These are phyloP conservation scores for Chrysanthemum makinoi DNA, from an alignment of 129 eudicot species.

Conservation along the genomic window DNA sequence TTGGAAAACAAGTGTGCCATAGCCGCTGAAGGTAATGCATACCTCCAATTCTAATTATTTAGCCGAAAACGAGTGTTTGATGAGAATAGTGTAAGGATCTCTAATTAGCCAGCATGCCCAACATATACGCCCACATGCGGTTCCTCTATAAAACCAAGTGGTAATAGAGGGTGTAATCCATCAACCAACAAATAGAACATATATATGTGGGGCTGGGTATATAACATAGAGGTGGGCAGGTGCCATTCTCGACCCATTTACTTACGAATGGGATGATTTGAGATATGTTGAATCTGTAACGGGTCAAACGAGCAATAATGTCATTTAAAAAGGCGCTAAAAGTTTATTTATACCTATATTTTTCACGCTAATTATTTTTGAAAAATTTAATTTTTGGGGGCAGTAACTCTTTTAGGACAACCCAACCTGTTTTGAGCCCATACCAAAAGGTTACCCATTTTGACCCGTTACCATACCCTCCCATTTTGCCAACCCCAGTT, in stretches of 20 bases:
- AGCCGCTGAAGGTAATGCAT: constrained; percentile 72
- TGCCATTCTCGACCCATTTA: neutral
- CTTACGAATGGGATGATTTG: neutral
- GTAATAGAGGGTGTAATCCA: no score
- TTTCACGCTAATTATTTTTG: neutral
- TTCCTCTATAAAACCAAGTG: no score
- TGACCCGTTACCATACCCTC: neutral
- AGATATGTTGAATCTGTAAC: neutral
- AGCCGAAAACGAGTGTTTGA: neutral
- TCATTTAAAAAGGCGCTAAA: neutral
- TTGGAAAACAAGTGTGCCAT: constrained; percentile 85
- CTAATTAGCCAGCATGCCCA: no score
- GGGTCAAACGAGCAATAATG: neutral
- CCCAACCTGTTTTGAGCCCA: neutral
- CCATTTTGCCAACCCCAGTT: constrained; percentile 9
- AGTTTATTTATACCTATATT: neutral
- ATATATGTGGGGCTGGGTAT: no score
- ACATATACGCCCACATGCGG: no score
- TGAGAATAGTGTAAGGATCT: neutral
- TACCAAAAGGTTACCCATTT: neutral
- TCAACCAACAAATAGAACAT: no score
- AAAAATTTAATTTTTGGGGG: no score
- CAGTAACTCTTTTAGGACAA: neutral
- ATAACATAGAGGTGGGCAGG: no score
- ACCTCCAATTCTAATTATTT: neutral